These are phyloP conservation scores for Lotmaria passim DNA, from an alignment of 208 protist species.

Conservation along the genomic window DNA sequence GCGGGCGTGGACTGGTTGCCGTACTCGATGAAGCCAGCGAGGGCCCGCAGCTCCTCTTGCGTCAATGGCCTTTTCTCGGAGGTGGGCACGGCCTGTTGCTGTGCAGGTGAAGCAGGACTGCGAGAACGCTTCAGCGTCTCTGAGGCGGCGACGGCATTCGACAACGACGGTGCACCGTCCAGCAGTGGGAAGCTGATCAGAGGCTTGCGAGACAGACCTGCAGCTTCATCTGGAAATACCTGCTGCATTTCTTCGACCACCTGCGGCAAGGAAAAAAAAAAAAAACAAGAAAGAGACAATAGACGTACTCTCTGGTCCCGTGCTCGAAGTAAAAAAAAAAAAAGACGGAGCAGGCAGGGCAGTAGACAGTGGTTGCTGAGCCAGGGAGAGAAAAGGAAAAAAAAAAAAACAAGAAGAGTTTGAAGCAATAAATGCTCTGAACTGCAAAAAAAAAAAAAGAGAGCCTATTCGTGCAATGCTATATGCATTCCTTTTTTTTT, in stretches of 20 bases:
- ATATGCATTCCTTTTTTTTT: not conserved
- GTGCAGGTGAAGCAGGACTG: not conserved
- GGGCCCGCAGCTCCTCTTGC: slow-evolving; percentile 3
- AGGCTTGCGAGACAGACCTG: not conserved
- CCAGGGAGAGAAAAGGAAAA: too few species aligned
- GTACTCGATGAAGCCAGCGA: slow-evolving; percentile 34
- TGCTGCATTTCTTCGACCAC: slow-evolving; percentile 23
- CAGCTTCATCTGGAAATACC: slow-evolving; percentile 19
- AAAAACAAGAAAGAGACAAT: not conserved
- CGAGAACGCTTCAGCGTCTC: slow-evolving; percentile 15
- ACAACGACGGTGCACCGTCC: not conserved
- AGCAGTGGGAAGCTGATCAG: slow-evolving; percentile 29
- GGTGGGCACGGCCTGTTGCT: not conserved
- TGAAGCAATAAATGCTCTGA: too few species aligned
- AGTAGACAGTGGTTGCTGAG: too few species aligned
- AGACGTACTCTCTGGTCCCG: too few species aligned
- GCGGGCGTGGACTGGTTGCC: slow-evolving; percentile 18
- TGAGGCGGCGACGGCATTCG: not conserved
- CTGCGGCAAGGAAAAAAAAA: not conserved
- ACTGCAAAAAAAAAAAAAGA: too few species aligned
- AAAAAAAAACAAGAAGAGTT: too few species aligned
- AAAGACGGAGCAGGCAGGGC: too few species aligned
- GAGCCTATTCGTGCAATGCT: too few species aligned
- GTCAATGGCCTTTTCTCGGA: not conserved
- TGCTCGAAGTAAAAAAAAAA: too few species aligned